A percentile compares a stretch with the other conserved stretches of the same genome.
These are phyloP conservation scores for Camelina neglecta DNA, from an alignment of 345 rosid genomes.

Conservation along the genomic window DNA sequence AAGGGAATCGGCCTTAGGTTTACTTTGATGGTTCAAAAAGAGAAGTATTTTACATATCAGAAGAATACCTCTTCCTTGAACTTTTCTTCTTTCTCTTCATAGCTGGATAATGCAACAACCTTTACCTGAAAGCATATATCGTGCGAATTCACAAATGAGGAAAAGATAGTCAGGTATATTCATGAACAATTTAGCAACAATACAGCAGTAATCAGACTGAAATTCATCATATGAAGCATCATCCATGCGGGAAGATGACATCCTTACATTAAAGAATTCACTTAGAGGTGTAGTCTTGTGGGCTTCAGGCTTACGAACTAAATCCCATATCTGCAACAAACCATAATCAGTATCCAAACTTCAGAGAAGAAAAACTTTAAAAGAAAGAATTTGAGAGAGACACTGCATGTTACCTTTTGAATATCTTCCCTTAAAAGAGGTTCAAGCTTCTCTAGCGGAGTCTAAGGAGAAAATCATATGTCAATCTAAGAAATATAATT, in stretches of 20 bases:
- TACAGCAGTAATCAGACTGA: background rate
- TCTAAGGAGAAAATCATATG: slow-evolving; percentile 47
- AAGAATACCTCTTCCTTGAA: slow-evolving; percentile 75
- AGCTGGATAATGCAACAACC: slow-evolving; percentile 80
- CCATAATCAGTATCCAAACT: slow-evolving; percentile 16
- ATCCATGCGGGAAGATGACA: background rate
- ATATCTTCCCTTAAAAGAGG: slow-evolving; percentile 73
- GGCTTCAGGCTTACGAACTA: slow-evolving; percentile 74
- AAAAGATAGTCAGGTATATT: background rate
- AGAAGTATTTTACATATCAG: background rate
- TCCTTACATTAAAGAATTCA: slow-evolving; percentile 82
- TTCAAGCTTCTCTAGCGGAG: slow-evolving; percentile 75
- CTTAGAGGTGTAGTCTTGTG: slow-evolving; percentile 71
- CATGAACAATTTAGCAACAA: background rate
- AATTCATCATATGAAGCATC: slow-evolving; percentile 15
- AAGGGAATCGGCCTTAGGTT: background rate
- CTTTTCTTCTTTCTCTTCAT: slow-evolving; percentile 72
- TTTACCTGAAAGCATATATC: slow-evolving; percentile 59
- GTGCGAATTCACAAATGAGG: slow-evolving; percentile 12
- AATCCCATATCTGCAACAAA: slow-evolving; percentile 77
- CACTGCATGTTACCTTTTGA: slow-evolving; percentile 59
- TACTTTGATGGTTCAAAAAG: slow-evolving; percentile 14
- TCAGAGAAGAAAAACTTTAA: slow-evolving; percentile 17
- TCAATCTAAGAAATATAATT: slow-evolving; percentile 23
- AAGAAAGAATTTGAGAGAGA: background rate